A percentile compares a stretch with the other conserved stretches of the same genome.
Evolutionary conservation across 2,329 filamentous ascomycete species (phyloP).

Genomic region (Fusarium nisikadoi): DNA sequence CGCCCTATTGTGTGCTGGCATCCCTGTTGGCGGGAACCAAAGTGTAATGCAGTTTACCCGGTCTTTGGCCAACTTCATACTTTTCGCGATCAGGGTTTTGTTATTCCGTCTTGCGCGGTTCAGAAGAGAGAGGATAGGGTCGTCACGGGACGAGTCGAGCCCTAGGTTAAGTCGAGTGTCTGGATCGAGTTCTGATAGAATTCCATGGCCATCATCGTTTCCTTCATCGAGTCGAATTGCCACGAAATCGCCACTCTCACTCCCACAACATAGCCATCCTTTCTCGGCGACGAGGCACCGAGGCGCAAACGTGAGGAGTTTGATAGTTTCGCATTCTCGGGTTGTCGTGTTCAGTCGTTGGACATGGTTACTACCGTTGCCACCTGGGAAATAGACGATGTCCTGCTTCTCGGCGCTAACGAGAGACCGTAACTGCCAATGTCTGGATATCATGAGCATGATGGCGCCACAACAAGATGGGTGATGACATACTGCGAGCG

Average conservation of each 20-base stretch:
- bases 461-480: slow-evolving; percentile 1
- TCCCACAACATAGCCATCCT: slow-evolving; percentile 91
- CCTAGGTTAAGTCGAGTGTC: slow-evolving; percentile 49
- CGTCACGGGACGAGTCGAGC: slow-evolving; percentile 48
- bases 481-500: slow-evolving; percentile 68
- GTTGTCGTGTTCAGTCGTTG: slow-evolving; percentile 76
- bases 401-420: slow-evolving; percentile 83
- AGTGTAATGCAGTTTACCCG: slow-evolving; percentile 75
- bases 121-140: slow-evolving; percentile 50
- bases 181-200: slow-evolving; percentile 47
- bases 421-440: slow-evolving; percentile 90
- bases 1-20: slow-evolving; percentile 47
- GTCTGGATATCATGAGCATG: slow-evolving; percentile 58
- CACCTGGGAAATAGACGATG: slow-evolving; percentile 85
- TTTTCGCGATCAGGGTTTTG: slow-evolving; percentile 61
- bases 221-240: slow-evolving; percentile 72
- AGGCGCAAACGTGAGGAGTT: slow-evolving; percentile 76
- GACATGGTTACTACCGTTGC: slow-evolving; percentile 71
- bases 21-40: slow-evolving; percentile 63
- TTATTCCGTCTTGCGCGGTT: slow-evolving; percentile 53
- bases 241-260: slow-evolving; percentile 87
- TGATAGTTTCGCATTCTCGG: slow-evolving; percentile 78
- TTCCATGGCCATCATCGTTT: slow-evolving; percentile 45
- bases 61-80: slow-evolving; percentile 66
- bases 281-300: slow-evolving; percentile 87